Percentiles rank a stretch among this genome's conserved stretches.
Conservation (phyloP, 345 rosid species). For the Eucalyptus rudis region DNA sequence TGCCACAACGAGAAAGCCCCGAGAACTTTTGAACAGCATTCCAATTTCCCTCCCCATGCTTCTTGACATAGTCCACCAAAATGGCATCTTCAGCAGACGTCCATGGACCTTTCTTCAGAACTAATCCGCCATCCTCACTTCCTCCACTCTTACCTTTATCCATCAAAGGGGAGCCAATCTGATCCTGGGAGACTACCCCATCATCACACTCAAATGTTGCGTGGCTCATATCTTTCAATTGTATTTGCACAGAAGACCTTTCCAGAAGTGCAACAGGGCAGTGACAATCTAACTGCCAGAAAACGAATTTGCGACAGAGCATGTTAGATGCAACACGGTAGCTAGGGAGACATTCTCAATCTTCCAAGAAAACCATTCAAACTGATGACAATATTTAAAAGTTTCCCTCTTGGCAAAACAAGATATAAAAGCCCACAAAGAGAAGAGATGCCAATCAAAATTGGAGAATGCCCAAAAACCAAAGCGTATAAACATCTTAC, state of each 20-base stretch:
- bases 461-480: background rate
- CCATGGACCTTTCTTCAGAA: constrained; percentile 98
- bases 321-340: background rate
- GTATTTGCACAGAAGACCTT: constrained; percentile 16
- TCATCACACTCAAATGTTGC: constrained; percentile 53
- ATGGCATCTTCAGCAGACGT: constrained; percentile 90
- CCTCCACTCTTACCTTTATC: constrained; percentile 33
- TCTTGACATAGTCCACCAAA: constrained; percentile 78
- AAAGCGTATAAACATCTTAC: background rate
- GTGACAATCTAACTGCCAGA: constrained; percentile 18
- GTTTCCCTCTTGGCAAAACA: background rate
- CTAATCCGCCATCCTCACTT: constrained; percentile 25
- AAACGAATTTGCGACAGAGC: background rate
- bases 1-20: constrained; percentile 84
- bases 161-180: constrained; percentile 34
- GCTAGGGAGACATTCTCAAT: background rate
- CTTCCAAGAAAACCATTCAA: background rate
- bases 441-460: background rate
- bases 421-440: background rate
- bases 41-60: constrained; percentile 99
- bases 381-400: background rate
- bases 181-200: constrained; percentile 35
- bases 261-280: background rate
- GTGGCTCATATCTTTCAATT: constrained; percentile 50
- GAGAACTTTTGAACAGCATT: constrained; percentile 89